These are phyloP conservation scores for Kwoniella bestiolae DNA, from an alignment of 768 basidiomycete genomes.

Conservation along the genomic window DNA sequence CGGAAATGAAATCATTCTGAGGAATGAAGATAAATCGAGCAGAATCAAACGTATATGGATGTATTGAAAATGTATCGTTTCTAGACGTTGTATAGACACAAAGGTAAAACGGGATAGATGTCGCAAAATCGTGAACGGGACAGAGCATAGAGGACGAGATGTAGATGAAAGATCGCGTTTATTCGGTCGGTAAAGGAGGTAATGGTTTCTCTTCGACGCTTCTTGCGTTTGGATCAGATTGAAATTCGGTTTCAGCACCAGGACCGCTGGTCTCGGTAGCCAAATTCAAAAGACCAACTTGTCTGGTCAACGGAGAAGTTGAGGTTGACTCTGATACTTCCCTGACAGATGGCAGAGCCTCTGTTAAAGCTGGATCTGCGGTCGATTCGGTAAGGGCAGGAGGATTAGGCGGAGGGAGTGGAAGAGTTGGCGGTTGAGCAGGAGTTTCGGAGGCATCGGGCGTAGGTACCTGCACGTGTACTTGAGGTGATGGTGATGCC, in stretches of 20 bases:
- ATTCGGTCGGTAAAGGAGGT: slow-evolving; percentile 15
- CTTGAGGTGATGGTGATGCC: slow-evolving; percentile 13
- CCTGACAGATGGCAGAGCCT: slow-evolving; percentile 18
- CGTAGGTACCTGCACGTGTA: slow-evolving; percentile 14
- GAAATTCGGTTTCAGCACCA: not conserved
- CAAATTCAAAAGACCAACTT: not conserved
- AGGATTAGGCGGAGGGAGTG: slow-evolving; percentile 12
- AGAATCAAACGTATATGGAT: not conserved
- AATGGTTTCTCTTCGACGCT: slow-evolving; percentile 13
- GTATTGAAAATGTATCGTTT: not conserved
- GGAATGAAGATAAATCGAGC: too few relatives aligned
- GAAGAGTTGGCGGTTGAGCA: not conserved
- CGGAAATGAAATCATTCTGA: too few relatives aligned
- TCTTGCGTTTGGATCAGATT: not conserved
- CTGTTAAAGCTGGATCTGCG: not conserved
- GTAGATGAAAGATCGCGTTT: not conserved
- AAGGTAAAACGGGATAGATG: too few relatives aligned
- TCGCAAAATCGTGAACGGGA: not conserved
- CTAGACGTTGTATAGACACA: too few relatives aligned
- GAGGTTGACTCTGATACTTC: slow-evolving; percentile 2
- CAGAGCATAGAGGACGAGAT: not conserved
- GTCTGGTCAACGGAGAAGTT: slow-evolving; percentile 6
- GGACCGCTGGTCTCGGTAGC: not conserved
- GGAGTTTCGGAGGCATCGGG: slow-evolving; percentile 4
- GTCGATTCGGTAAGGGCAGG: slow-evolving; percentile 5